Evolutionary conservation across 2,329 filamentous ascomycete species (phyloP).

Genomic region (Aspergillus sp.): DNA sequence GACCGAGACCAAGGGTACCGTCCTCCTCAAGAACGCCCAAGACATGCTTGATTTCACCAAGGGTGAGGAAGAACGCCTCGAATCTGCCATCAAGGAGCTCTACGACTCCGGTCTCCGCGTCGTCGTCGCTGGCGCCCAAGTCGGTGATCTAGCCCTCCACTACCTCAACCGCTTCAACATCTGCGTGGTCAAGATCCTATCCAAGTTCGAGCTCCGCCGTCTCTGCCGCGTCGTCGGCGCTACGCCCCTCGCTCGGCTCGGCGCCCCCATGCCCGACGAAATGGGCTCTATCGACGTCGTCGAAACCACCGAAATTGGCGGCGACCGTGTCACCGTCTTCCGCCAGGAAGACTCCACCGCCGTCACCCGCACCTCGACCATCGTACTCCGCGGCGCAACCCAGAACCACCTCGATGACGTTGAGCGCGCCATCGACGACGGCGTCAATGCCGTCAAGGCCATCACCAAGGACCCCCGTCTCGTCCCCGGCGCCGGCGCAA

Average conservation of each 20-base stretch:
- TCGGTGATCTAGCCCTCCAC: conserved; percentile 93
- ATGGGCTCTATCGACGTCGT: conserved; percentile 95
- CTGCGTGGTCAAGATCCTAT: conserved; percentile 92
- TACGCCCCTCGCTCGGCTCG: conserved; percentile 90
- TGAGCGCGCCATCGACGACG: conserved; percentile 94
- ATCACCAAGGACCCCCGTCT: conserved; percentile 91
- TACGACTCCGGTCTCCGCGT: conserved; percentile 92
- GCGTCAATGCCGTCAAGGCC: conserved; percentile 97
- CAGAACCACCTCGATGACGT: conserved; percentile 98
- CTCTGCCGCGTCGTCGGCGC: conserved; percentile 95
- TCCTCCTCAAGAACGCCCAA: conserved; percentile 93
- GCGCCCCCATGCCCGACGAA: conserved; percentile 99
- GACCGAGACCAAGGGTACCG: conserved; percentile 98
- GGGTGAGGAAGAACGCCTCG: conserved; percentile 90
- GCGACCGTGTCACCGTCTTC: conserved; percentile 97
- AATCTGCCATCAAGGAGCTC: conserved; percentile 89
- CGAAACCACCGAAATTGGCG: conserved; percentile 95
- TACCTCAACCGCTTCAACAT: conserved; percentile 98
- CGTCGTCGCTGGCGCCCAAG: conserved; percentile 85
- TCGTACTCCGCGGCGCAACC: conserved; percentile 91
- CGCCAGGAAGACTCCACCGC: conserved; percentile 80
- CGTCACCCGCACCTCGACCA: conserved; percentile 85
- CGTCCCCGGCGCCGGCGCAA: conserved; percentile 90
- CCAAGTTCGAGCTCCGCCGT: conserved; percentile 94
- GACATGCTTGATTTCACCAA: conserved; percentile 99